Evolutionary conservation across 1,284 basidiomycete species (phyloP).

Genomic region (Cryptococcus deneoformans): DNA sequence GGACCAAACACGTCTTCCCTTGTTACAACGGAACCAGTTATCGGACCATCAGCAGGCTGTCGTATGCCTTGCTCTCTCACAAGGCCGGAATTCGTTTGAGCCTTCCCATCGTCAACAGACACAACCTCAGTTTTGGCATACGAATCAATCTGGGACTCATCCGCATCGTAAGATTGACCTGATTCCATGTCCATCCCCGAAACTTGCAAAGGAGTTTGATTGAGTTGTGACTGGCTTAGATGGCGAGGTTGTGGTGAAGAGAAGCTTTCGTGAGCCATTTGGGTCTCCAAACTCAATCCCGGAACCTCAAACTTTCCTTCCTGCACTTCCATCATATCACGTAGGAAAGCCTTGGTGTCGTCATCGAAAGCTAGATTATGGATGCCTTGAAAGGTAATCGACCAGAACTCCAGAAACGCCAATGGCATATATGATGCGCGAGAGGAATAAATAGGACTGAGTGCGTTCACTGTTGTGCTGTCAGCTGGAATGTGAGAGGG

Average conservation of each 20-base stretch:
- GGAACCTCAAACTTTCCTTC: slow-evolving; percentile 35
- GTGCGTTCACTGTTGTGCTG: slow-evolving; percentile 24
- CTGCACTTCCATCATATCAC: slow-evolving; percentile 28
- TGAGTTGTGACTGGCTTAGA: neutral
- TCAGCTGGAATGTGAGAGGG: slow-evolving; percentile 14
- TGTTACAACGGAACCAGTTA: neutral
- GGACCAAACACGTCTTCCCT: slow-evolving; percentile 35
- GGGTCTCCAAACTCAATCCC: slow-evolving; percentile 9
- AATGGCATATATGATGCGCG: slow-evolving; percentile 22
- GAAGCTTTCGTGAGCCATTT: slow-evolving; percentile 18
- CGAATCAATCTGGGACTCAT: slow-evolving; percentile 23
- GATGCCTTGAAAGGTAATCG: slow-evolving; percentile 23
- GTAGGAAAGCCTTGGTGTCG: slow-evolving; percentile 33
- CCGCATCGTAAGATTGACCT: slow-evolving; percentile 28
- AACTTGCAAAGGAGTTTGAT: neutral
- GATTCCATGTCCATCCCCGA: neutral
- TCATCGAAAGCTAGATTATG: slow-evolving; percentile 25
- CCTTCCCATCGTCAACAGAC: neutral
- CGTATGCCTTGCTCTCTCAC: neutral
- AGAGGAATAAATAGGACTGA: slow-evolving; percentile 33
- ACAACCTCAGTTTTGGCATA: neutral
- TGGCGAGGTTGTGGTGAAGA: neutral
- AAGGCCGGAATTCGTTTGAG: neutral
- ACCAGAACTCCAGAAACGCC: slow-evolving; percentile 41
- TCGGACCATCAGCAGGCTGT: slow-evolving; percentile 1